Conservation (phyloP, 305 asterid genomes). For the Striga hermonthica region DNA sequence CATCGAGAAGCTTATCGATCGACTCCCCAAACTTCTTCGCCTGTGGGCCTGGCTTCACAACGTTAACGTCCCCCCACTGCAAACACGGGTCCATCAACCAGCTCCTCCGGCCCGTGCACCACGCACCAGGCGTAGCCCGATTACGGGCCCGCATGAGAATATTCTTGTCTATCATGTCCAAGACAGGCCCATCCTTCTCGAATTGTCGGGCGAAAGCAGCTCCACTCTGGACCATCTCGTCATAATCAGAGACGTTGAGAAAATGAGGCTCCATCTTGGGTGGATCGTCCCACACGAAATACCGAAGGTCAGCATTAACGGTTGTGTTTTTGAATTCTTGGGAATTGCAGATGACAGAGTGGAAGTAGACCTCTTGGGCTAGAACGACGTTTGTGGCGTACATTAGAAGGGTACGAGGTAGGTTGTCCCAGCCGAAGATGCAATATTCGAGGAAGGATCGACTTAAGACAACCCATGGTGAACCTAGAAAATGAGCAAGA, state of each 20-base stretch:
- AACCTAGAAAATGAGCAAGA: constrained; percentile 50
- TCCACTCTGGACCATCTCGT: constrained; percentile 65
- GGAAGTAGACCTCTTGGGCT: constrained; percentile 93
- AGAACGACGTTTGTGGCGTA: constrained; percentile 58
- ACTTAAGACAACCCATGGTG: constrained; percentile 88
- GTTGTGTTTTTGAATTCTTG: constrained; percentile 76
- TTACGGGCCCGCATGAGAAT: constrained; percentile 66
- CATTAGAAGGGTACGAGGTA: constrained; percentile 90
- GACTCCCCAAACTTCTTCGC: constrained; percentile 49
- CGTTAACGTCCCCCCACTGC: constrained; percentile 85
- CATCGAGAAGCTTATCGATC: constrained; percentile 46
- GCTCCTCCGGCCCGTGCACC: constrained; percentile 69
- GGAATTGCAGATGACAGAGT: constrained; percentile 78
- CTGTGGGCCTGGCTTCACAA: constrained; percentile 61
- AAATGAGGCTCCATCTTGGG: constrained; percentile 90
- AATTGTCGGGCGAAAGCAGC: constrained; percentile 93
- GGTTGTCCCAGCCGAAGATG: constrained; percentile 94
- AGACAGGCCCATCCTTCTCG: constrained; percentile 47
- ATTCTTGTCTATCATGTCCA: constrained; percentile 71
- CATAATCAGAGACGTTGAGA: constrained; percentile 58
- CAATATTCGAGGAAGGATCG: constrained; percentile 85
- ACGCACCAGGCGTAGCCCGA: constrained; percentile 80
- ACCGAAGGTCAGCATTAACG: constrained; percentile 76
- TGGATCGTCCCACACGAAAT: constrained; percentile 88
- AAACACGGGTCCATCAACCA: constrained; percentile 87